Evolutionary conservation across 2,329 filamentous ascomycete species (phyloP), one percentile per base, ranked within the genome.

Genomic region (Fusarium foetens): DNA sequence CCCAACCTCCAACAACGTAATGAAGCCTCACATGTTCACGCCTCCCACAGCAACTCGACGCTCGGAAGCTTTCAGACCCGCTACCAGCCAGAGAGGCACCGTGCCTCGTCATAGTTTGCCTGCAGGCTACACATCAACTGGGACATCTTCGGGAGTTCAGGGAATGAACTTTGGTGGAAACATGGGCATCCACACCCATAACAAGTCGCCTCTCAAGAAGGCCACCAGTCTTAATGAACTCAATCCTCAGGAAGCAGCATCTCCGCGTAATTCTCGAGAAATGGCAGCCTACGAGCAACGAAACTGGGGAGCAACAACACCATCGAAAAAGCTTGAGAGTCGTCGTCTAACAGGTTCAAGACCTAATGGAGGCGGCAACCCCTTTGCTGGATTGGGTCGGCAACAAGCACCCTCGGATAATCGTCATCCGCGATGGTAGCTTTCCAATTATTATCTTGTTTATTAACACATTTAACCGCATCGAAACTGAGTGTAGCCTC

Each of bases 181-280:
- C 78, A 84, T 97, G 54, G 94, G 95, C 19, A 87, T 97, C 2
- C 94, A 91, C 80, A 92, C 88, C 10, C 94, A 97, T 79, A 90
- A 91, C 10, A 92, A 91, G 43, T 97, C 94, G 16, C 95, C 95
- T 1, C 81, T 98, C 17, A 92, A 94, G 76, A 97, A 97, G 80
- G 87, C 93, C 4, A 84, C 84, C 19, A 90, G 90, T 85, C 75
- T 93, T 84, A 81, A 89, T 81, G 81, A 93, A 63, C 84, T 90
- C 46, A 84, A 85, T 74, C 78, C 74, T 19, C 81, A 77, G 14
- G 81, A 82, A 29, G 77, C 79, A 12, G 71, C 78, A 12, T 87
- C 87, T 41, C 89, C 89, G 4, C 84, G 86, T 46, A 91, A 90
- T 74, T 89, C 88, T 8, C 84, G 87, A 43, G 89, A 91, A 76